phyloP scores from a whole-genome alignment of 805 yeast species.

The Starmerella roubikii region DNA sequence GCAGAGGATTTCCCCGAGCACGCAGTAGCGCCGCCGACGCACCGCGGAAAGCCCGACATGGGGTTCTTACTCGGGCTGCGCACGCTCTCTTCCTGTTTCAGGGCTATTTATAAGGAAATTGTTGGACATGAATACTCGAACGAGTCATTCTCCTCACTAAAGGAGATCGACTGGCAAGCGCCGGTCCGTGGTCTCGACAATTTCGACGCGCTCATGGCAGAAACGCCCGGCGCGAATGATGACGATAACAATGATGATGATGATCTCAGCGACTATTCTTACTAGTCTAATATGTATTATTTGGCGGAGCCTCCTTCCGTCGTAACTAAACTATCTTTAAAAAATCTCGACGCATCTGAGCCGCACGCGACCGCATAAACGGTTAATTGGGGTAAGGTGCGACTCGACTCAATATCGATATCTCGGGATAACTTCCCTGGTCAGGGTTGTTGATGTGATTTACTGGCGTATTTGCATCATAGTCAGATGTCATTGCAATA shows the following conservation, averaged over 20 bases:
- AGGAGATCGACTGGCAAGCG: constrained; percentile 3
- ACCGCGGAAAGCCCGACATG: constrained; percentile 48
- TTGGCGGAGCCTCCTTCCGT: no score
- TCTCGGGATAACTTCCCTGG: no score
- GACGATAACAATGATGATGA: not conserved
- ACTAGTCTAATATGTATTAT: no score
- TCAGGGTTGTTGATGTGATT: no score
- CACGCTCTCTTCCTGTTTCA: constrained; percentile 58
- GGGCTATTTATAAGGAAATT: constrained; percentile 41
- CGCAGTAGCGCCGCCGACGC: constrained; percentile 58
- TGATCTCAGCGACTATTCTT: constrained; percentile 1
- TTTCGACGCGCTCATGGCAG: constrained; percentile 3
- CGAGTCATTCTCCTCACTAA: constrained; percentile 12
- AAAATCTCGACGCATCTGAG: no score
- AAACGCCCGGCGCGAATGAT: not conserved
- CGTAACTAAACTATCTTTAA: no score
- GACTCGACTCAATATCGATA: no score
- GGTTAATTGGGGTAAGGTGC: no score
- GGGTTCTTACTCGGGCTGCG: constrained; percentile 78
- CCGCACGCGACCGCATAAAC: no score
- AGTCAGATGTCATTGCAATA: no score
- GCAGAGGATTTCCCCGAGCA: constrained; percentile 36
- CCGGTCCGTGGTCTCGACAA: constrained; percentile 7
- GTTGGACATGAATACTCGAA: constrained; percentile 30
- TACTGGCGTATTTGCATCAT: no score